Conservation (phyloP, 2,329 filamentous ascomycete species). For the Cladosporium sp. region DNA sequence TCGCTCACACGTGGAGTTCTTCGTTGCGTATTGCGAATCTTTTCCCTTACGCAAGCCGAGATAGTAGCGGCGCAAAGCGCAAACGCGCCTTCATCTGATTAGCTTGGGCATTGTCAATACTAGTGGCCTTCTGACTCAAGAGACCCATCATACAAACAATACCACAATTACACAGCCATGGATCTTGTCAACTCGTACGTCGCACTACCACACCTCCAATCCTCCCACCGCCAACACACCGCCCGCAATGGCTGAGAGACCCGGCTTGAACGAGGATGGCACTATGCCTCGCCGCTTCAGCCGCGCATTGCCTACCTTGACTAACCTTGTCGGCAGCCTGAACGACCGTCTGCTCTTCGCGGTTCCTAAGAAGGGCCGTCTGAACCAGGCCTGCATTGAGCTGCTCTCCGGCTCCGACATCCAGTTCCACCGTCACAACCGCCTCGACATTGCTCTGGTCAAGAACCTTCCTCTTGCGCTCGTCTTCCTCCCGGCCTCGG, state of each 20-base stretch:
- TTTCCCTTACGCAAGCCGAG: constrained; percentile 2
- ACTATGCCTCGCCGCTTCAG: constrained; percentile 18
- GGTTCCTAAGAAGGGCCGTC: constrained; percentile 97
- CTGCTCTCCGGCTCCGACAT: constrained; percentile 92
- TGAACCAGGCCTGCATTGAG: constrained; percentile 83
- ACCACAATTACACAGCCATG: constrained; percentile 19
- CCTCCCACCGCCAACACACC: neutral
- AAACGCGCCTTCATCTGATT: constrained; percentile 1
- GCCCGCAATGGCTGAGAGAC: constrained; percentile 8
- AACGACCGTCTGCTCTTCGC: constrained; percentile 92
- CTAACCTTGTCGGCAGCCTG: constrained; percentile 56
- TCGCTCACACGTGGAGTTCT: constrained; percentile 1
- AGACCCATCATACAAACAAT: neutral
- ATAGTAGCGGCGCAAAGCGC: constrained; percentile 7
- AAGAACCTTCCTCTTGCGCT: constrained; percentile 95
- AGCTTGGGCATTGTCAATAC: constrained; percentile 8
- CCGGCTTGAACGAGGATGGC: constrained; percentile 6
- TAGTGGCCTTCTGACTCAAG: constrained; percentile 11
- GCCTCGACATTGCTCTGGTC: constrained; percentile 94
- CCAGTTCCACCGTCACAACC: constrained; percentile 90
- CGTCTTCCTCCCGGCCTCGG: constrained; percentile 92
- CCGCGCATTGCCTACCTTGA: constrained; percentile 32
- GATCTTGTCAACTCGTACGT: constrained; percentile 34
- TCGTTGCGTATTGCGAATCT: neutral
- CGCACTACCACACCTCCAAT: neutral